Percentiles rank a stretch among this genome's conserved stretches.
Evolutionary conservation across 371 early-diverging fungal species (phyloP).

Genomic region (Mycotypha africana): DNA sequence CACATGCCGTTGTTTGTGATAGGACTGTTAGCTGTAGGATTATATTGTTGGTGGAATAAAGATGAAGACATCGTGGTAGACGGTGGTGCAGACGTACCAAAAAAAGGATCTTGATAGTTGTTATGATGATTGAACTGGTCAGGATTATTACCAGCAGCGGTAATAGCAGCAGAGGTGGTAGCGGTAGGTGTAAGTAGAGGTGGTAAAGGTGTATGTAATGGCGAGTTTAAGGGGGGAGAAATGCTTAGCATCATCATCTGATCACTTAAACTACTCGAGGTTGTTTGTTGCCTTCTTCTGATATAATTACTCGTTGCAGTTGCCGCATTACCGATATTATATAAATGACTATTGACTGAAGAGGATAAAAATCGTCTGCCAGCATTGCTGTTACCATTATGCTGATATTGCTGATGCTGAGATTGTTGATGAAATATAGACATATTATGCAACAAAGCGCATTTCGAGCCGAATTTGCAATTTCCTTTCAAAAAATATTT

Average conservation of each 20-base stretch:
- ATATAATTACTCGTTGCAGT: too few species aligned
- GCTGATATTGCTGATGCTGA: not conserved
- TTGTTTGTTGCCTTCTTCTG: too few species aligned
- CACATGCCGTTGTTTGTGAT: too few species aligned
- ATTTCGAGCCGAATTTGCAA: conserved; percentile 78
- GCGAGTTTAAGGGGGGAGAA: too few species aligned
- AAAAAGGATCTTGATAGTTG: conserved; percentile 13
- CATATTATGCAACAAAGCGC: conserved; percentile 60
- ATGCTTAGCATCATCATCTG: too few species aligned
- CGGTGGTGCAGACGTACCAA: conserved; percentile 12
- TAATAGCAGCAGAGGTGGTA: too few species aligned
- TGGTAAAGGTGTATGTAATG: too few species aligned
- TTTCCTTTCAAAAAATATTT: conserved; percentile 77
- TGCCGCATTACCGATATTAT: too few species aligned
- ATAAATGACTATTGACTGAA: not conserved
- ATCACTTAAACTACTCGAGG: too few species aligned
- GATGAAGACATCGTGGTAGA: conserved; percentile 15
- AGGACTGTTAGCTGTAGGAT: not conserved
- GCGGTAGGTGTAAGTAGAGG: too few species aligned
- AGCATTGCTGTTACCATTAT: conserved; percentile 1
- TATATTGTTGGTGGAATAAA: conserved; percentile 7
- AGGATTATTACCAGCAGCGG: too few species aligned
- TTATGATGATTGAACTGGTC: conserved; percentile 10
- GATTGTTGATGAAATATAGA: conserved; percentile 1
- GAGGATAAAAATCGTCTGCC: not conserved